phyloP scores from a whole-genome alignment of 2,329 filamentous ascomycete species.

The Fusarium tricinctum region DNA sequence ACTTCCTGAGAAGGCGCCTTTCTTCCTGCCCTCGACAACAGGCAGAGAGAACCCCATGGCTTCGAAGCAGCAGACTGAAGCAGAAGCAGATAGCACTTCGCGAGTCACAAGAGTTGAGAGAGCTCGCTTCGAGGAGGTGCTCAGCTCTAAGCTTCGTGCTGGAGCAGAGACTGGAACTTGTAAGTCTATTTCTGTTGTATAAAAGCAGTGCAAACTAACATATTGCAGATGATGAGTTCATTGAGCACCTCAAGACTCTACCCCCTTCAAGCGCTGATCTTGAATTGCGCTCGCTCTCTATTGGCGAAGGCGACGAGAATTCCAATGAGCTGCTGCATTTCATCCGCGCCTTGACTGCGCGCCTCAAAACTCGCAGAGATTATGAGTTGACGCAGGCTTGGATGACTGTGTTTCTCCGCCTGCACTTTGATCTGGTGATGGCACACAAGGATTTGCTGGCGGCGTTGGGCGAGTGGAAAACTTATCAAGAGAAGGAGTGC shows the following conservation, averaged over 20 bases:
- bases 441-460: constrained; percentile 67
- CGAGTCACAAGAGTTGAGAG: constrained; percentile 78
- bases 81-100: constrained; percentile 66
- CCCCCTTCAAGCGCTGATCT: constrained; percentile 89
- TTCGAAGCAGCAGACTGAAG: constrained; percentile 51
- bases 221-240: constrained; percentile 71
- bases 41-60: constrained; percentile 60
- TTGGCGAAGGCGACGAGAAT: constrained; percentile 60
- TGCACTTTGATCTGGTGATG: constrained; percentile 75
- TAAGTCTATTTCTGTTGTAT: constrained; percentile 58
- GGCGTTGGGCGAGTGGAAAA: constrained; percentile 77
- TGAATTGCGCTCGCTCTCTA: constrained; percentile 84
- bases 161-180: constrained; percentile 71
- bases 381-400: constrained; percentile 96
- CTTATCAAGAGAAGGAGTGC: constrained; percentile 78
- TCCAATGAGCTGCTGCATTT: constrained; percentile 83
- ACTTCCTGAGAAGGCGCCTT: constrained; percentile 92
- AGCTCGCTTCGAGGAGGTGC: constrained; percentile 68
- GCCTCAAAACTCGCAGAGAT: constrained; percentile 78
- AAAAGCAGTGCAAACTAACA: constrained; percentile 40
- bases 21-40: constrained; percentile 84
- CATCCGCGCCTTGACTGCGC: constrained; percentile 80
- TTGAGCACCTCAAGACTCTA: constrained; percentile 84
- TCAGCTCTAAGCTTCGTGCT: constrained; percentile 69
- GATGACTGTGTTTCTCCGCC: constrained; percentile 93